Base-by-base conservation (phyloP, 139 green algal species). In the Spirogloea muscicola region DNA sequence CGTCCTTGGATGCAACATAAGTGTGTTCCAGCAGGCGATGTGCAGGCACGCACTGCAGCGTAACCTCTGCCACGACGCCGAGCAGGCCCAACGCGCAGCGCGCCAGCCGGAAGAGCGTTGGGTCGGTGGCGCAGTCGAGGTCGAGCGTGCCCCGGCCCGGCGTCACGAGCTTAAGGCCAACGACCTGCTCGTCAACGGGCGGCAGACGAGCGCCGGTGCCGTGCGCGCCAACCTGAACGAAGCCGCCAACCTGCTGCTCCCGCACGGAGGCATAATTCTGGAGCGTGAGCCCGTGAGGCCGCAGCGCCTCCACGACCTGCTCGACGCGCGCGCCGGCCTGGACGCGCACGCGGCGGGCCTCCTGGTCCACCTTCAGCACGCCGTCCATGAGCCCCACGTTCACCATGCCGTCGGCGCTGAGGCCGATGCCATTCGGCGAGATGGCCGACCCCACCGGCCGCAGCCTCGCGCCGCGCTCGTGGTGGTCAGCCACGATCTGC, bases 251-350 rank as follows among this genome's bases (percentile, higher is more conserved):
- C 59, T 96, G 90, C 87, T 98, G 94, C 85, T 98, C 94, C 18
- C 88, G 79, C 31, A 98, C 96, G 60, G 84, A 93, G 0, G 94
- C 94, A 72, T 92, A 97, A 84, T 98, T 98, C 77, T 95, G 86
- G 52, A 98, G 88, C 6, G 88, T 94, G 5, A 98, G 87, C 4
- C 90, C 92, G 72, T 96, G 76, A 9, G 75, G 74, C 66, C 87
- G 81, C 31, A 98, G 76, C 38, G 83, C 80, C 5, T 96, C 91
- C 4, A 89, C 89, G 36, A 96, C 79, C 38, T 91, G 77, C 73
- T 90, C 80, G 42, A 97, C 89, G 0, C 89, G 69, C 1, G 73
- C 82, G 1, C 92, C 92, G 0, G 91, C 88, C 83, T 96, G 87
- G 18, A 95, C 87, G 0, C 86, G 90, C 43, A 86, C 85, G 29